Percentiles rank a stretch among this genome's conserved stretches.
Conservation (phyloP, 345 rosid genomes). For the Arabidopsis arenosa region DNA sequence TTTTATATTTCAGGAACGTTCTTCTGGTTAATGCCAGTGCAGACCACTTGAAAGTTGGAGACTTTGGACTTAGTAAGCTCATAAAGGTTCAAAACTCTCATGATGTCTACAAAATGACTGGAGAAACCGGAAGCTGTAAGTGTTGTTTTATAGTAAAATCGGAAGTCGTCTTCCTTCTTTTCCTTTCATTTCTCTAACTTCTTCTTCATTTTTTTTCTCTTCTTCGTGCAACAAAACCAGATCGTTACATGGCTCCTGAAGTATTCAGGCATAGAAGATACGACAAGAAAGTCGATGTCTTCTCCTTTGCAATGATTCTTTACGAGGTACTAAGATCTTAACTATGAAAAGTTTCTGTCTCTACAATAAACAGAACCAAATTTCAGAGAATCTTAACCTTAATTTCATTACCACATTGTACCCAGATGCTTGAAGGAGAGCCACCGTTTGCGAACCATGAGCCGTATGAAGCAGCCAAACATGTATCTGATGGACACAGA, state of each 20-base stretch:
- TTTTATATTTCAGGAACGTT: constrained; percentile 71
- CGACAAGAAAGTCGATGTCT: constrained; percentile 98
- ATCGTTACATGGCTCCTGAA: constrained; percentile 99
- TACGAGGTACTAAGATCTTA: constrained; percentile 67
- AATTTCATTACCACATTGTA: constrained; percentile 15
- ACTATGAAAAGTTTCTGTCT: not conserved
- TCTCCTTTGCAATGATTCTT: constrained; percentile 97
- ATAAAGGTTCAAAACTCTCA: constrained; percentile 94
- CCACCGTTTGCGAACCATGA: constrained; percentile 82
- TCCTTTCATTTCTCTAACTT: constrained; percentile 32
- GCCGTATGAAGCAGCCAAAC: constrained; percentile 97
- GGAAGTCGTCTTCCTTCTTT: not conserved
- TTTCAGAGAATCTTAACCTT: constrained; percentile 25
- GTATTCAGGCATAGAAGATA: constrained; percentile 96
- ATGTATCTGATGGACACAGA: constrained; percentile 88
- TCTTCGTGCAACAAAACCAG: constrained; percentile 56
- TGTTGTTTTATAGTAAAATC: constrained; percentile 36
- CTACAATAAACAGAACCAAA: constrained; percentile 1
- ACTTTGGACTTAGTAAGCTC: constrained; percentile 98
- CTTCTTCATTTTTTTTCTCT: constrained; percentile 29
- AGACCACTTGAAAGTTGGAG: constrained; percentile 97
- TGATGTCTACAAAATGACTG: constrained; percentile 99
- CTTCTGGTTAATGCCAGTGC: constrained; percentile 94
- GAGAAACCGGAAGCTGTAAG: constrained; percentile 99
- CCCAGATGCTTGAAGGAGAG: constrained; percentile 97